A percentile compares a stretch with the other conserved stretches of the same genome.
These are phyloP conservation scores for Botrytis pseudocinerea DNA, from an alignment of 2,329 filamentous ascomycete genomes.

Conservation along the genomic window DNA sequence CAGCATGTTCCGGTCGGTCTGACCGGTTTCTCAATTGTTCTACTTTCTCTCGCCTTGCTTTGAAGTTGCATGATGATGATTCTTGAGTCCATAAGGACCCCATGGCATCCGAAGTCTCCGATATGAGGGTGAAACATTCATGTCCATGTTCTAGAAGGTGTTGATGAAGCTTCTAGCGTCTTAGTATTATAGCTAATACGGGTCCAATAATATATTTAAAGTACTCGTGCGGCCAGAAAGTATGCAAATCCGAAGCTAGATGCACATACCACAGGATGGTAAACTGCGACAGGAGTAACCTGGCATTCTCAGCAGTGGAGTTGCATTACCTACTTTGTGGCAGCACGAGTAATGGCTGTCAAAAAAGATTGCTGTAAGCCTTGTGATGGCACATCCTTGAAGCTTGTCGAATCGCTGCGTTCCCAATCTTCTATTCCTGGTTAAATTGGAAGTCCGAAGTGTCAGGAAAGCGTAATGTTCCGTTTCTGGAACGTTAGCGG, in stretches of 20 bases:
- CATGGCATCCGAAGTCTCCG: neutral
- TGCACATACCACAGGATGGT: neutral
- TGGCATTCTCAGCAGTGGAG: neutral
- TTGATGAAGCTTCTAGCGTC: constrained; percentile 24
- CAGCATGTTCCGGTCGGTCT: constrained; percentile 9
- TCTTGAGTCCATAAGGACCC: neutral
- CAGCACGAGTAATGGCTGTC: neutral
- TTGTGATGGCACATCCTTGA: constrained; percentile 1
- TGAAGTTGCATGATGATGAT: constrained; percentile 5
- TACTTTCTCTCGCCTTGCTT: neutral
- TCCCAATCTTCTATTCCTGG: constrained; percentile 5
- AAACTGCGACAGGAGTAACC: neutral
- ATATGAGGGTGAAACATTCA: constrained; percentile 21
- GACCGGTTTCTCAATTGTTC: neutral
- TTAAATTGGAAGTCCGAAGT: neutral
- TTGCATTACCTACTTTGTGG: neutral
- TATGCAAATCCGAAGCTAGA: neutral
- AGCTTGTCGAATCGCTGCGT: neutral
- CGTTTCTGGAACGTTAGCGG: constrained; percentile 3
- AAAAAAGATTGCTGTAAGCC: neutral
- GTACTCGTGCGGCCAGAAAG: neutral
- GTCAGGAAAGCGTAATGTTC: constrained; percentile 9
- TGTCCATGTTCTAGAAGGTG: constrained; percentile 21
- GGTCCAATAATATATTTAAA: neutral
- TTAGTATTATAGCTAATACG: neutral